Evolutionary conservation across 1,284 basidiomycete species (phyloP), one percentile per base, ranked within the genome.

Genomic region (Ganoderma lucidum): DNA sequence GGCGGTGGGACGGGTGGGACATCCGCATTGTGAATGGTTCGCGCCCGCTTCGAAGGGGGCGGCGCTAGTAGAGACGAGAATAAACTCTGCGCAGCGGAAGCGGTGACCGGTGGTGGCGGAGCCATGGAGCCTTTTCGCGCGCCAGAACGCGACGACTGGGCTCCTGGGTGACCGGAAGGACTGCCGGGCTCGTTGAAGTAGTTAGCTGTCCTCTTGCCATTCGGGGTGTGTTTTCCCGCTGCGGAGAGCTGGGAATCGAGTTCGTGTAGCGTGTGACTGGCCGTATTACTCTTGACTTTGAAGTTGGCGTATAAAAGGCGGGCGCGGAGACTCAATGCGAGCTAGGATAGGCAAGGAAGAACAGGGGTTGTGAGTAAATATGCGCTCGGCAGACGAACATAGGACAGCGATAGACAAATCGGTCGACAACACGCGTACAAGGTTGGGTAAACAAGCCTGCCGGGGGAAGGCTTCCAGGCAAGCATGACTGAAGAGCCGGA

Each of bases 241-340:
- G 68, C 56, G 44, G 66, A 48, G 19, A 68, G 68, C 76, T 89
- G 88, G 35, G 87, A 85, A 80, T 94, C 93, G 59, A 93, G 86
- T 73, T 93, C 91, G 73, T 85, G 85, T 42, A 94, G 82, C 59
- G 90, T 84, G 64, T 88, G 83, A 69, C 89, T 87, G 10, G 89
- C 82, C 64, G 93, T 81, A 77, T 93, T 92, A 77, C 92, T 87
- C 37, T 85, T 86, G 8, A 93, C 92, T 82, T 94, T 94, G 86
- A 90, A 94, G 2, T 90, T 90, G 42, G 93, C 93, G 80, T 93
- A 93, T 0, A 91, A 87, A 62, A 94, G 87, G 71, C 92, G 89
- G 74, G 92, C 86, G 72, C 93, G 89, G 65, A 94, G 85, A 67
- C 87, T 89, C 78, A 91, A 90, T 76, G 93, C 92, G 55, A 94